A percentile compares a stretch with the other conserved stretches of the same genome.
Conservation (phyloP, 257 asterid species). For the Phtheirospermum japonicum region DNA sequence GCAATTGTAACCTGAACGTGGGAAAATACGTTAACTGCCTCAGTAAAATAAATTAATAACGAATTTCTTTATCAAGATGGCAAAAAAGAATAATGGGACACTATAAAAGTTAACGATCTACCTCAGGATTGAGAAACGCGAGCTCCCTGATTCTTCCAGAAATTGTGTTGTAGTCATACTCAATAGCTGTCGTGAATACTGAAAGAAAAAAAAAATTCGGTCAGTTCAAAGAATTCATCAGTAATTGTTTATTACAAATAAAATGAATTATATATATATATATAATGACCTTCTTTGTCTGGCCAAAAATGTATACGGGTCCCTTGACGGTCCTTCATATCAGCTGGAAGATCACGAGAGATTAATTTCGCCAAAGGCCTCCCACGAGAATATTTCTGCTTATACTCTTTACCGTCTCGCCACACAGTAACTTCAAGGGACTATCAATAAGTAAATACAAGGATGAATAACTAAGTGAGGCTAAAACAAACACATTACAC, state of each 20-base stretch:
- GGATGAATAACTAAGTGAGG: background rate
- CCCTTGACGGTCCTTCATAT: constrained; percentile 55
- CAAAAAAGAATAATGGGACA: constrained; percentile 1
- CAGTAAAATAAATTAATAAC: constrained; percentile 9
- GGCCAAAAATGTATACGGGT: constrained; percentile 91
- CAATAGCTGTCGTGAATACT: constrained; percentile 80
- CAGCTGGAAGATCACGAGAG: constrained; percentile 62
- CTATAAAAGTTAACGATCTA: constrained; percentile 29
- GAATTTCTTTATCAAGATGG: background rate
- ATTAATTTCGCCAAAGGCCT: constrained; percentile 63
- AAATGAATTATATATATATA: too few species aligned
- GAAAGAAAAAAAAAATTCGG: constrained; percentile 28
- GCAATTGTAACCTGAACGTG: constrained; percentile 60
- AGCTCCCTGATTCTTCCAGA: constrained; percentile 96
- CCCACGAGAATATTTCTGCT: constrained; percentile 90
- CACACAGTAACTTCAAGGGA: constrained; percentile 85
- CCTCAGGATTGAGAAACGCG: constrained; percentile 98
- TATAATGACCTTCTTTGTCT: constrained; percentile 90
- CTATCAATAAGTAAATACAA: constrained; percentile 38
- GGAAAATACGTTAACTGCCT: constrained; percentile 17
- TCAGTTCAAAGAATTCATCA: background rate
- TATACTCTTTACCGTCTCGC: constrained; percentile 86
- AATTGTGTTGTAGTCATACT: constrained; percentile 81
- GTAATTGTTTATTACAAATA: constrained; percentile 15
- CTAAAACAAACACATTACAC: too few species aligned